A percentile compares a stretch with the other conserved stretches of the same genome.
These are phyloP conservation scores for Alternaria brassicicola DNA, from an alignment of 2,329 filamentous ascomycete genomes.

Conservation along the genomic window DNA sequence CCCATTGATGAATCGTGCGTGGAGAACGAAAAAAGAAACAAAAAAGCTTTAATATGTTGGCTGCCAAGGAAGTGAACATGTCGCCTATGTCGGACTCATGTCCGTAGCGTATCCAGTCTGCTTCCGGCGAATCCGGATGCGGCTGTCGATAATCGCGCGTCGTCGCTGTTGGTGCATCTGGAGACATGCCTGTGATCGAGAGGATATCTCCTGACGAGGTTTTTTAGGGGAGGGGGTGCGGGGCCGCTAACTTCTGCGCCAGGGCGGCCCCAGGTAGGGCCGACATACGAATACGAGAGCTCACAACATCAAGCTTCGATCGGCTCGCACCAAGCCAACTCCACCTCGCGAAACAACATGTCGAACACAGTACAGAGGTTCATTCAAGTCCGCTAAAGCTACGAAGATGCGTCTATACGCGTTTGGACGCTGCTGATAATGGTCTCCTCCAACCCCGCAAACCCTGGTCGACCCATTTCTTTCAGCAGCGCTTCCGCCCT, in stretches of 20 bases:
- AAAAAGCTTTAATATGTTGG: background rate
- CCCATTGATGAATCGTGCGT: background rate
- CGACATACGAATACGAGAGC: background rate
- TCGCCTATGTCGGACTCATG: background rate
- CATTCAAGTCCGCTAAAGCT: background rate
- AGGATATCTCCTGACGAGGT: background rate
- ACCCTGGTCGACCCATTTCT: conserved; percentile 9
- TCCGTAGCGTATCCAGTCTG: background rate
- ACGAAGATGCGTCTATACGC: conserved; percentile 5
- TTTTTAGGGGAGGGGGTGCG: background rate
- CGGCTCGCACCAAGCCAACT: background rate
- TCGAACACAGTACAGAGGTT: background rate
- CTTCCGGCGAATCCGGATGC: background rate
- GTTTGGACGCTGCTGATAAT: conserved; percentile 9
- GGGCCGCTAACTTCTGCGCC: background rate
- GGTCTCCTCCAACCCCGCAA: conserved; percentile 12
- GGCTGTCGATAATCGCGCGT: background rate
- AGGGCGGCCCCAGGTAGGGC: background rate
- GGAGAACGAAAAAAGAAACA: too few relatives aligned
- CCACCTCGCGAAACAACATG: background rate
- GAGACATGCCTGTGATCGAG: background rate
- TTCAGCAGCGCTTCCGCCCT: conserved; percentile 12
- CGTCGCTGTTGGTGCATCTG: background rate
- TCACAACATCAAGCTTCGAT: background rate
- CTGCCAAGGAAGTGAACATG: background rate